A percentile compares a stretch with the other conserved stretches of the same genome.
Evolutionary conservation across 257 asterid species (phyloP).

Genomic region (Coffea canephora): DNA sequence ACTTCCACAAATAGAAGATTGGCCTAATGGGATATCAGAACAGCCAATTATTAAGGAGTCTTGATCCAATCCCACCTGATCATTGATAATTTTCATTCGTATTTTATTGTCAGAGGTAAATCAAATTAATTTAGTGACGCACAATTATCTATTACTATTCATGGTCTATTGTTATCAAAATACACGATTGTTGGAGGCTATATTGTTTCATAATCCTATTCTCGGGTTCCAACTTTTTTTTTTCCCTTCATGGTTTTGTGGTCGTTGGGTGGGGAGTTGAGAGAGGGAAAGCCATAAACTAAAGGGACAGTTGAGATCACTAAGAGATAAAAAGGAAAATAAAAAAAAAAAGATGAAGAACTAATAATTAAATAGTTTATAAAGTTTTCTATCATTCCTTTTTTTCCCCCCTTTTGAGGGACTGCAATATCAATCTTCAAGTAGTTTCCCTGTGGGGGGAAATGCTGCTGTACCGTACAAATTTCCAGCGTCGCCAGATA

Average conservation of each 20-base stretch:
- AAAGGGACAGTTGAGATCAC: background rate
- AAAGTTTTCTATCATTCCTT: too few relatives aligned
- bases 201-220: background rate
- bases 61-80: background rate
- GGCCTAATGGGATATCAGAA: background rate
- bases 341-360: too few relatives aligned
- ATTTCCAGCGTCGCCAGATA: background rate
- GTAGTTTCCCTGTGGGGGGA: background rate
- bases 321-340: too few relatives aligned
- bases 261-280: background rate
- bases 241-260: background rate
- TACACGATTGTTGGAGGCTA: background rate
- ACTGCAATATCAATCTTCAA: too few relatives aligned
- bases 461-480: background rate
- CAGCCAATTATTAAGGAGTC: background rate
- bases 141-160: background rate
- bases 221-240: background rate
- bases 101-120: background rate
- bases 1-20: slow-evolving; percentile 6
- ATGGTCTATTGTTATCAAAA: background rate
- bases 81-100: too few relatives aligned
- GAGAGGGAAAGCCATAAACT: background rate
- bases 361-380: too few relatives aligned
- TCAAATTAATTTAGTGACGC: background rate
- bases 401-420: too few relatives aligned